A percentile compares a stretch with the other conserved stretches of the same genome.
Evolutionary conservation across 257 asterid species (phyloP).

Genomic region (Paraleonurus japonicus): DNA sequence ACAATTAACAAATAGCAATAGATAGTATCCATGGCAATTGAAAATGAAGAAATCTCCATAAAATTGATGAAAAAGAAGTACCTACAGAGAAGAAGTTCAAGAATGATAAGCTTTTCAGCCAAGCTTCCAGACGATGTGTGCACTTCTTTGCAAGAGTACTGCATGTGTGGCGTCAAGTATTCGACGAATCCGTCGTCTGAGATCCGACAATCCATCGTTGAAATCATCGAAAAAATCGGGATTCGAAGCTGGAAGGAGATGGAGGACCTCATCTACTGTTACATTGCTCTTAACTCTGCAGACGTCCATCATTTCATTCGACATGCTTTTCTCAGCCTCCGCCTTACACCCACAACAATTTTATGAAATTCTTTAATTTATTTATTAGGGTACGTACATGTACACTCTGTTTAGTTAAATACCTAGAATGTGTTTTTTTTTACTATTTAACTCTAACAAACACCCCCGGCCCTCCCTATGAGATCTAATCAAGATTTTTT

Average conservation of each 20-base stretch:
- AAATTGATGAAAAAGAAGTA: conserved; percentile 19
- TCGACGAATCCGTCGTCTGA: conserved; percentile 52
- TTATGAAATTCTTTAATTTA: neutral
- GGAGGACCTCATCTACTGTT: conserved; percentile 68
- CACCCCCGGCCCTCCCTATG: too few relatives aligned
- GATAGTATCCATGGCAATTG: conserved; percentile 18
- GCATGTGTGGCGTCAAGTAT: conserved; percentile 62
- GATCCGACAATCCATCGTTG: conserved; percentile 48
- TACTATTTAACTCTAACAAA: too few relatives aligned
- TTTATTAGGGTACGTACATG: too few relatives aligned
- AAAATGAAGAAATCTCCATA: conserved; percentile 14
- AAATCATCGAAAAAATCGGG: conserved; percentile 51
- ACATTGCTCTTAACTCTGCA: conserved; percentile 51
- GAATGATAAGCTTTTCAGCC: conserved; percentile 59
- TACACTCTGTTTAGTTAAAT: too few relatives aligned
- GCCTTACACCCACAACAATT: neutral
- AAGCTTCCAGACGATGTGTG: conserved; percentile 49
- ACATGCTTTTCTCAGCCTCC: conserved; percentile 58
- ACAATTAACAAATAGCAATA: neutral
- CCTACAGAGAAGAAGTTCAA: conserved; percentile 26
- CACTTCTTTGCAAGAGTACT: conserved; percentile 34
- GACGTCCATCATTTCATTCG: conserved; percentile 41
- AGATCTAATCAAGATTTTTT: too few relatives aligned
- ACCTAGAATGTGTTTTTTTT: too few relatives aligned
- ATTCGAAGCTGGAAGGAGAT: conserved; percentile 54